Evolutionary conservation across 2,329 filamentous ascomycete species (phyloP), one percentile per base, ranked within the genome.

Genomic region (Metarhizium robertsii): DNA sequence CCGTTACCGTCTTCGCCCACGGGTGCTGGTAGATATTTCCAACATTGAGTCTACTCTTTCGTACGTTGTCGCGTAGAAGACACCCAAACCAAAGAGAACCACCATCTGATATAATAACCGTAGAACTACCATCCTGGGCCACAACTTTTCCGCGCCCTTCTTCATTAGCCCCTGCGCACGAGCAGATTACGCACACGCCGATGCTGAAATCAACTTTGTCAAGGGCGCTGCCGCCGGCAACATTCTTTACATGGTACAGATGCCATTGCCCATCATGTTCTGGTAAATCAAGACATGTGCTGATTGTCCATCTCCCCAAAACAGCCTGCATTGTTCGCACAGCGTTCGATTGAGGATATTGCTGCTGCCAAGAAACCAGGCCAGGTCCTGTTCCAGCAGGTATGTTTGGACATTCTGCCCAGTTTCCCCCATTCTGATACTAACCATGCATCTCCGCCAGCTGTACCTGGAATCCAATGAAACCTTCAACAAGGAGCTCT

Each of bases 111-210:
- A 67, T n/a, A 50, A 18, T 3, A 30, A 38, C 29, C 10, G 46
- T 52, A 71, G 71, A 16, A 79, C 77, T 5, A 78, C 72, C 18
- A 75, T 81, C 53, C 67, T 81, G 38, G 78, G 78, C 36, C 68
- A 78, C 67, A 77, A 79, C 66, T 78, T 79, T 65, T 76, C 73
- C 1, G 72, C 73, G 0, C 79, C 79, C n/a, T 76, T 81, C 68
- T 81, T 77, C 68, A 80, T 81, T 62, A 71, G 71, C 56, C 77
- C 79, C 4, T 75, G 73, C 10, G 75, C 77, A 30, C 69, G 70
- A 6, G 78, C 67, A 18, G 73, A 66, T 32, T 73, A 75, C 53
- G 78, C 64, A 7, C 70, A 80, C 58, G 63, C 68, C 0, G 70
- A 74, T 10, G 78, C 69, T 25, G 79, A 82, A 66, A 60, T 72